phyloP scores from a whole-genome alignment of 2,329 filamentous ascomycete species.

The Fusarium sulawesiense region DNA sequence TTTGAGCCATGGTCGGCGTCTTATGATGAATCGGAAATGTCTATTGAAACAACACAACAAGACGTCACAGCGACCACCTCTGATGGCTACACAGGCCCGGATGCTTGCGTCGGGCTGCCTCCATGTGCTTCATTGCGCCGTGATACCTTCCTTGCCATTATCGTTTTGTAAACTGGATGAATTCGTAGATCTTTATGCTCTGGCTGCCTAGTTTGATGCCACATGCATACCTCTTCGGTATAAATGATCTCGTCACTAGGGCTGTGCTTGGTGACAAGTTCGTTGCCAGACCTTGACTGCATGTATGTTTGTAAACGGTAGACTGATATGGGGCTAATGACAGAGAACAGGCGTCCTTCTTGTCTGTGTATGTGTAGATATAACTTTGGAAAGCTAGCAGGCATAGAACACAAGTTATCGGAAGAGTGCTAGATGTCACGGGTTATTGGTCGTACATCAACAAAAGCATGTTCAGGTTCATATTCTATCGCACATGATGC shows the following conservation, averaged over 20 bases:
- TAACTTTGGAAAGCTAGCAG: background rate
- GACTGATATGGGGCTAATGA: background rate
- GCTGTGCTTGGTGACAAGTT: background rate
- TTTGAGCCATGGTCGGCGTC: constrained; percentile 48
- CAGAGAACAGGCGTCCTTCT: background rate
- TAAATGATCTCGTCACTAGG: background rate
- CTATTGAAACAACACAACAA: constrained; percentile 43
- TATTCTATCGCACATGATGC: background rate
- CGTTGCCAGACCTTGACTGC: background rate
- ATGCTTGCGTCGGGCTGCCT: constrained; percentile 13
- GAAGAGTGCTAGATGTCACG: background rate
- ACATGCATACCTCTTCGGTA: too few species aligned
- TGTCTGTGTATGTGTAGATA: background rate
- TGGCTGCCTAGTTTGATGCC: background rate
- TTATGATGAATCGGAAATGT: constrained; percentile 48
- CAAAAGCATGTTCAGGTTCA: background rate
- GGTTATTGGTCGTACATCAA: background rate
- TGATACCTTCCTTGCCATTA: constrained; percentile 11
- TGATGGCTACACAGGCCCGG: constrained; percentile 10
- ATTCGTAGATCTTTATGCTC: background rate
- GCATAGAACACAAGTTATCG: too few species aligned
- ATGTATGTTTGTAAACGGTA: background rate
- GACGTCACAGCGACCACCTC: constrained; percentile 25
- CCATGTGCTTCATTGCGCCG: constrained; percentile 11
- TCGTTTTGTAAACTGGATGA: background rate